Evolutionary conservation across 768 basidiomycete genomes (phyloP), one percentile per base, ranked within the genome.

Genomic region (Mycena kentingensis): DNA sequence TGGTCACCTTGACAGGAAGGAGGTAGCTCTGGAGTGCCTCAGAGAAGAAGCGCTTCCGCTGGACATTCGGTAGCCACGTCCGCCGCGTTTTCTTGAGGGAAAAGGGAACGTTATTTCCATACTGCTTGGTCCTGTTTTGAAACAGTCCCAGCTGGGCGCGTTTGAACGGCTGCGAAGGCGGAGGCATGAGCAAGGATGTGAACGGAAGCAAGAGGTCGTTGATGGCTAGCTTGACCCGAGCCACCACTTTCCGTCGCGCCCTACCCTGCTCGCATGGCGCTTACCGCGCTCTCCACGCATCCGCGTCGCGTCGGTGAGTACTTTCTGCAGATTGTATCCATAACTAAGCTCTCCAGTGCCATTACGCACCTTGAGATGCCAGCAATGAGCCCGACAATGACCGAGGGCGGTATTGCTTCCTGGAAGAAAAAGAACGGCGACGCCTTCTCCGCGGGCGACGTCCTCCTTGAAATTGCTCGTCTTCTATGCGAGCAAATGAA

Each of bases 381-480:
- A 4, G 95, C 95, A 52, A 96, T 98, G 93, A 94, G 90, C 3
- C 94, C 93, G 13, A 96, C 93, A 12, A 94, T 98, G 90, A 93
- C 90, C 0, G 94, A 97, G 70, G 94, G 95, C 37, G 93, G 88
- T 3, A 90, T 98, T 57, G 77, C 92, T 1, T 78, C 77, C 3
- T 98, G 96, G 94, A 97, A 96, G 76, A 87, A 87, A 73, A 78
- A 79, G 57, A 88, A 89, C 61, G 93, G 93, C 16, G 91, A 93
- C 53, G 63, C 82, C 0, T 97, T 93, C 64, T 57, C 73, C 3
- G 76, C 87, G 26, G 94, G 94, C 2, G 93, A 96, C 55, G 88
- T 95, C 31, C 70, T 96, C 46, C 77, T 96, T 42, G 93, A 96
- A 76, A 90, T 96, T 61, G 93, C 94, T 61, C 60, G 87, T 76